Conservation (phyloP, 73 alveolate species). For the Blepharisma japonicum region DNA sequence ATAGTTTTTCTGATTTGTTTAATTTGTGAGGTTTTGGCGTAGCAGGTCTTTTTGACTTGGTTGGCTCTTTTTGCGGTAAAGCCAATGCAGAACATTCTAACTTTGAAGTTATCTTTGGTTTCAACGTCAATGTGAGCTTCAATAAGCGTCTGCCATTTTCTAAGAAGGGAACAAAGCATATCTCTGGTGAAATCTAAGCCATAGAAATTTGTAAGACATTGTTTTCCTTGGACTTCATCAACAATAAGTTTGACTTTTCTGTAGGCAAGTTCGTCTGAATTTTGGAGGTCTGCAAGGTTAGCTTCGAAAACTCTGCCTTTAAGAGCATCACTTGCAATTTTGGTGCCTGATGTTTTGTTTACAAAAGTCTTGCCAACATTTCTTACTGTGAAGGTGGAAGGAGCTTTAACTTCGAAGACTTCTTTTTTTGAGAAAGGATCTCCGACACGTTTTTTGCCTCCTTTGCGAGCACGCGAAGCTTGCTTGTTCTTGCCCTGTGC, state of each 20-base stretch:
- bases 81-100: slow-evolving; percentile 89
- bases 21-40: slow-evolving; percentile 83
- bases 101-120: slow-evolving; percentile 80
- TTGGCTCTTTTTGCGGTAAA: slow-evolving; percentile 80
- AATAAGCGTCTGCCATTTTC: slow-evolving; percentile 92
- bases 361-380: slow-evolving; percentile 82
- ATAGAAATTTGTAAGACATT: slow-evolving; percentile 86
- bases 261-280: slow-evolving; percentile 65
- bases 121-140: slow-evolving; percentile 89
- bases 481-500: slow-evolving; percentile 80
- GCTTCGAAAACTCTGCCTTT: slow-evolving; percentile 94
- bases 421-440: slow-evolving; percentile 89
- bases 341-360: slow-evolving; percentile 87
- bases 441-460: slow-evolving; percentile 76
- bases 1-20: slow-evolving; percentile 90
- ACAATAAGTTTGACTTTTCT: slow-evolving; percentile 90
- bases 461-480: slow-evolving; percentile 71
- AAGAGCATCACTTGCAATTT: slow-evolving; percentile 80
- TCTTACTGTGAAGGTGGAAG: slow-evolving; percentile 76
- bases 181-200: slow-evolving; percentile 95
- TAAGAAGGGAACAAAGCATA: slow-evolving; percentile 80
- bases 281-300: slow-evolving; percentile 60
- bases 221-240: slow-evolving; percentile 93
- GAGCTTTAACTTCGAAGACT: slow-evolving; percentile 91
- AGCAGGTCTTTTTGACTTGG: slow-evolving; percentile 85